Percentiles rank a stretch among this genome's conserved stretches.
phyloP scores from a whole-genome alignment of 2,329 filamentous ascomycete species.

The Alternaria tenuissima region DNA sequence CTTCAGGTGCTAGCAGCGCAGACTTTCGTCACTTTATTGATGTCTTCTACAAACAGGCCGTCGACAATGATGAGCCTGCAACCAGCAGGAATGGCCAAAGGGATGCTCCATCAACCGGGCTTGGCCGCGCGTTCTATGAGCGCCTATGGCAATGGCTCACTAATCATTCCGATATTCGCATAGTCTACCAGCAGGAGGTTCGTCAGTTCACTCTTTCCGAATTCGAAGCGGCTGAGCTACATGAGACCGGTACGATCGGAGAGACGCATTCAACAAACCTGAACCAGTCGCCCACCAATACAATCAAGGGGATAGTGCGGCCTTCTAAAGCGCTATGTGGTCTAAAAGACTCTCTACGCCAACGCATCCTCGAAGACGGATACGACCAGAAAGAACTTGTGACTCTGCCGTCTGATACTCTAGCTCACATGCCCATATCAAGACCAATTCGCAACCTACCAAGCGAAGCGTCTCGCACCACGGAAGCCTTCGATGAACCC shows the following conservation, averaged over 20 bases:
- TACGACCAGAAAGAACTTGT: neutral
- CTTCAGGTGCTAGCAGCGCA: constrained; percentile 50
- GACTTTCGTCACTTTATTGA: constrained; percentile 53
- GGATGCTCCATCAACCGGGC: neutral
- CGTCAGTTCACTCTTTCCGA: constrained; percentile 38
- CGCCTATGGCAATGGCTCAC: constrained; percentile 67
- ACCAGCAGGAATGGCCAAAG: neutral
- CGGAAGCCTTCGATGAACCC: constrained; percentile 40
- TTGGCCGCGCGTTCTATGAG: constrained; percentile 57
- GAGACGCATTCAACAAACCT: neutral
- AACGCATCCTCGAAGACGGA: constrained; percentile 26
- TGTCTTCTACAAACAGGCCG: constrained; percentile 44
- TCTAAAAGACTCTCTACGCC: constrained; percentile 28
- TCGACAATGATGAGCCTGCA: constrained; percentile 6
- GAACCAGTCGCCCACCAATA: neutral
- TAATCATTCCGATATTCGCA: constrained; percentile 63
- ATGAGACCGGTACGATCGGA: constrained; percentile 19
- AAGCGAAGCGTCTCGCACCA: constrained; percentile 4
- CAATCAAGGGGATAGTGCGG: neutral
- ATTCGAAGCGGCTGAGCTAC: constrained; percentile 42
- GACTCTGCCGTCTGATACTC: neutral
- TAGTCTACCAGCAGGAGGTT: constrained; percentile 56
- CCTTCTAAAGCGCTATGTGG: constrained; percentile 27
- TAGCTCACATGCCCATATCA: neutral
- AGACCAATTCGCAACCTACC: constrained; percentile 26